These are phyloP conservation scores for Arthroderma sp. DNA, from an alignment of 2,329 filamentous ascomycete genomes.

Conservation along the genomic window DNA sequence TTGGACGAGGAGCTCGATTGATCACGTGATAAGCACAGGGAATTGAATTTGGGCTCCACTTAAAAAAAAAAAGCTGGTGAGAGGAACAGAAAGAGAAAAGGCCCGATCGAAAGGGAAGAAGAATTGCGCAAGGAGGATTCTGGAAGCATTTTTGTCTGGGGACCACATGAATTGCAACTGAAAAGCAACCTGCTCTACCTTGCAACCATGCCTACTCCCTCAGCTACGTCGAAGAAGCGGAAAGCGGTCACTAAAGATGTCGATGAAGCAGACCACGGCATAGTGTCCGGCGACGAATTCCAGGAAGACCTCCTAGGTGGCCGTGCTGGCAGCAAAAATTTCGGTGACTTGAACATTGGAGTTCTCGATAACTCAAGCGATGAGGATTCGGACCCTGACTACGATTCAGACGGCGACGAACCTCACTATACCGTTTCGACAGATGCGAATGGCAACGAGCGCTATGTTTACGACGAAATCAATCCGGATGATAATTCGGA, in stretches of 20 bases:
- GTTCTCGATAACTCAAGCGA: slow-evolving; percentile 42
- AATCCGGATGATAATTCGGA: slow-evolving; percentile 93
- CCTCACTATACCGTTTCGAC: slow-evolving; percentile 34
- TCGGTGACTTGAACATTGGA: slow-evolving; percentile 37
- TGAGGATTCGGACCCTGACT: slow-evolving; percentile 37
- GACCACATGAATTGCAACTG: too few species aligned
- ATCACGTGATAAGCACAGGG: too few species aligned
- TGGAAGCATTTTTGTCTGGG: too few species aligned
- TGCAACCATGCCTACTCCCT: slow-evolving; percentile 18
- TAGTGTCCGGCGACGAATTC: slow-evolving; percentile 50
- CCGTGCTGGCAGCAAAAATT: slow-evolving; percentile 28
- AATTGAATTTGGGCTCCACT: too few species aligned
- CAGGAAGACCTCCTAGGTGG: slow-evolving; percentile 30
- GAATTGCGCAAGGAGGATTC: too few species aligned
- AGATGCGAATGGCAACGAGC: slow-evolving; percentile 79
- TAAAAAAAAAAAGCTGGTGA: too few species aligned
- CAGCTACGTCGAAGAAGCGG: slow-evolving; percentile 45
- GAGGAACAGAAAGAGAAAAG: too few species aligned
- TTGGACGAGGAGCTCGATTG: too few species aligned
- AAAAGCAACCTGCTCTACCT: not conserved
- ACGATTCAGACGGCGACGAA: slow-evolving; percentile 22
- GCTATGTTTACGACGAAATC: slow-evolving; percentile 89
- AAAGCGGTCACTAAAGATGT: slow-evolving; percentile 48
- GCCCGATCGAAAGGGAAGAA: too few species aligned
- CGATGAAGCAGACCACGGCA: slow-evolving; percentile 32